Percentiles rank a stretch among this genome's conserved stretches.
These are phyloP conservation scores for Fagus crenata DNA, from an alignment of 306 rosid species.

Conservation along the genomic window DNA sequence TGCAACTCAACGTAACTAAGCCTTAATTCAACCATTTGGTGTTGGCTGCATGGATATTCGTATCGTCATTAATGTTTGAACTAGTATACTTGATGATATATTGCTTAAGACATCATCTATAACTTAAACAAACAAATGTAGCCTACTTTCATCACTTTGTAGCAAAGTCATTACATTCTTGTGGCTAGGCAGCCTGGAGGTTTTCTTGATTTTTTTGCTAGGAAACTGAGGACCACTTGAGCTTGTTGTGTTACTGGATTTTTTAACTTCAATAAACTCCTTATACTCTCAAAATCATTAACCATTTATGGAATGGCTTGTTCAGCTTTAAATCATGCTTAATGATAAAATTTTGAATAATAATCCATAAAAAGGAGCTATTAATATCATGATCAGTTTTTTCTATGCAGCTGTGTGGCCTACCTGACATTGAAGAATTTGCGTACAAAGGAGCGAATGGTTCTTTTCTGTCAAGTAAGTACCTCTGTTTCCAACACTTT, in stretches of 20 bases:
- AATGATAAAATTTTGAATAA: no score
- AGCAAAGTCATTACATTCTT: neutral
- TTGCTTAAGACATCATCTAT: neutral
- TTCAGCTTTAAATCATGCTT: no score
- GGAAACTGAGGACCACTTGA: neutral
- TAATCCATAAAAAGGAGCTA: constrained; percentile 1
- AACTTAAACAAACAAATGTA: neutral
- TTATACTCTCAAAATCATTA: neutral
- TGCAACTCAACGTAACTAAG: neutral
- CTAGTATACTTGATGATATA: no score
- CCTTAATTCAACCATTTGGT: neutral
- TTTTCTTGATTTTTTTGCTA: neutral
- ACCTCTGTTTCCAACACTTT: neutral
- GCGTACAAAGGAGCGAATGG: constrained; percentile 41
- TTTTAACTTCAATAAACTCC: neutral
- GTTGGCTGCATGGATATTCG: no score
- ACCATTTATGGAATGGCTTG: no score
- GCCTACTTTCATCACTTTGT: neutral
- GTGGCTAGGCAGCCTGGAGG: neutral
- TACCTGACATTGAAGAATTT: constrained; percentile 69
- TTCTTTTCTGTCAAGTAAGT: constrained; percentile 44
- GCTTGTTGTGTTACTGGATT: neutral
- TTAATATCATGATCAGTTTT: constrained; percentile 13
- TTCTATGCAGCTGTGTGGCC: constrained; percentile 36
- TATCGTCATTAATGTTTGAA: no score